A percentile compares a stretch with the other conserved stretches of the same genome.
Conservation (phyloP, 805 yeast genomes). For the Myxozyma sirexii region DNA sequence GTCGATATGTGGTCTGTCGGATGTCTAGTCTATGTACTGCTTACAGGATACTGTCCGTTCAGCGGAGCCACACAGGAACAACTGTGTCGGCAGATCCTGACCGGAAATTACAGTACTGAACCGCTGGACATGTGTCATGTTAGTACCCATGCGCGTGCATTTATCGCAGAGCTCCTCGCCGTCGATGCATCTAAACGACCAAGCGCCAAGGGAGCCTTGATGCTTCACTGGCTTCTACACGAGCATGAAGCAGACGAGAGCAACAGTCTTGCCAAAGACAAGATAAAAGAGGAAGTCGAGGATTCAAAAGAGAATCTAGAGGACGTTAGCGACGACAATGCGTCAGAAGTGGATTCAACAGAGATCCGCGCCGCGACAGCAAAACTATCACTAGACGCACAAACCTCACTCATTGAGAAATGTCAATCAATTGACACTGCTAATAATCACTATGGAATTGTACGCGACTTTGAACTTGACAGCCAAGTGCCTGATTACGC, state of each 20-base stretch:
- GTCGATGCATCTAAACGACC: slow-evolving; percentile 75
- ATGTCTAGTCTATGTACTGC: slow-evolving; percentile 84
- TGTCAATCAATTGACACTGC: no score
- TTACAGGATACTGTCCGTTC: slow-evolving; percentile 93
- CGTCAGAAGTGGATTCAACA: slow-evolving; percentile 2
- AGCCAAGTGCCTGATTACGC: neutral
- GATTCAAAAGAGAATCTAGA: slow-evolving; percentile 39
- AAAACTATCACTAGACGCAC: slow-evolving; percentile 1
- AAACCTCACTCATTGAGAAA: neutral
- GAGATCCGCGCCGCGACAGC: slow-evolving; percentile 8
- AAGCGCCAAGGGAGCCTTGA: slow-evolving; percentile 73
- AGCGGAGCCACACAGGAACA: slow-evolving; percentile 90
- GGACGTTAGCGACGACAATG: slow-evolving; percentile 36
- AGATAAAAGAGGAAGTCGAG: slow-evolving; percentile 18
- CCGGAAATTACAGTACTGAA: slow-evolving; percentile 74
- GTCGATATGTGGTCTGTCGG: slow-evolving; percentile 99
- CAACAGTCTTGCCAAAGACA: neutral
- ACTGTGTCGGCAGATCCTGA: slow-evolving; percentile 70
- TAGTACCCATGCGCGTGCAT: slow-evolving; percentile 70
- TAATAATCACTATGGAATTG: neutral
- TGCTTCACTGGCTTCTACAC: slow-evolving; percentile 74
- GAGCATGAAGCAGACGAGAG: neutral
- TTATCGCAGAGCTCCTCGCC: slow-evolving; percentile 68
- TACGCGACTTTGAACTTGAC: slow-evolving; percentile 2
- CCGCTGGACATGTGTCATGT: slow-evolving; percentile 63